A percentile compares a stretch with the other conserved stretches of the same genome.
Evolutionary conservation across 2,329 filamentous ascomycete species (phyloP).

Genomic region (Didymosphaeria variabile): DNA sequence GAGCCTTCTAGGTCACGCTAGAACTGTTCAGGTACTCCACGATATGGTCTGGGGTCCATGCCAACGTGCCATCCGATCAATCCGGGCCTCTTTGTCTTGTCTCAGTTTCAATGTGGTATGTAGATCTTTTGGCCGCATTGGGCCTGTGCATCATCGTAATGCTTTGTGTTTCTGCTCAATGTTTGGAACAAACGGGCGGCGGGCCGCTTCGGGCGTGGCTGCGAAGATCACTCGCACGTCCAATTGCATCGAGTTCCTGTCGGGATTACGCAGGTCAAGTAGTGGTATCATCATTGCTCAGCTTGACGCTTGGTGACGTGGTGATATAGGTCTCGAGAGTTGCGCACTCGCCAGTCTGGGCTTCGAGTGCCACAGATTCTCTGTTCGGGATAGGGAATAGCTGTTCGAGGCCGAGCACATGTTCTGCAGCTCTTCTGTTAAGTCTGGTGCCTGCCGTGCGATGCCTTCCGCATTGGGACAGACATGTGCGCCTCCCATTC

Average conservation of each 20-base stretch:
- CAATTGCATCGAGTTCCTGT: not conserved
- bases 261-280: not conserved
- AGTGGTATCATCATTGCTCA: not conserved
- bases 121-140: constrained; percentile 5
- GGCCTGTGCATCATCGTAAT: constrained; percentile 8
- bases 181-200: not conserved
- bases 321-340: not conserved
- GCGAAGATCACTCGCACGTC: not conserved
- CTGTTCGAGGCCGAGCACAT: not conserved
- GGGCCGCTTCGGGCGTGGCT: constrained; percentile 1
- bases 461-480: constrained; percentile 9
- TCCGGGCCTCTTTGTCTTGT: constrained; percentile 6
- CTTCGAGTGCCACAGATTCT: not conserved
- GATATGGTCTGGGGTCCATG: not conserved
- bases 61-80: not conserved
- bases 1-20: not conserved
- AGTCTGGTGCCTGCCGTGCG: not conserved
- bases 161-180: constrained; percentile 8
- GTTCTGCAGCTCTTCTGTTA: not conserved
- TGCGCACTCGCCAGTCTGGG: not conserved
- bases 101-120: not conserved
- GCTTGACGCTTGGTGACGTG: not conserved
- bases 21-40: not conserved
- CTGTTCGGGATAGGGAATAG: not conserved
- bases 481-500: constrained; percentile 8